Percentiles rank a stretch among this genome's conserved stretches.
phyloP scores from a whole-genome alignment of 805 yeast genomes.

The Barnettozyma sucrosica region DNA sequence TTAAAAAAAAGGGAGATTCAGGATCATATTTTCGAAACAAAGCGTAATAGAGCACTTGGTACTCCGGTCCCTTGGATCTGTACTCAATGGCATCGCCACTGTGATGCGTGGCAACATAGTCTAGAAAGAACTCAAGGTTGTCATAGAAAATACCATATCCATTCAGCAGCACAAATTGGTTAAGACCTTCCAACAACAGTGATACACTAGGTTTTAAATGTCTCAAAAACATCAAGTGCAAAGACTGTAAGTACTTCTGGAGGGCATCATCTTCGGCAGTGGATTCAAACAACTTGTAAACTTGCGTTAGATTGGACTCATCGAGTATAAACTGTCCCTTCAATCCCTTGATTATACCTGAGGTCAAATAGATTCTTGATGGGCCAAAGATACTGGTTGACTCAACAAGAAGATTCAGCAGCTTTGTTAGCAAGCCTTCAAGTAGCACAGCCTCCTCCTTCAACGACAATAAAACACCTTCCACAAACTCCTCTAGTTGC shows the following conservation, averaged over 20 bases:
- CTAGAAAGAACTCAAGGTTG: slow-evolving; percentile 35
- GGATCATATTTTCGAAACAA: slow-evolving; percentile 21
- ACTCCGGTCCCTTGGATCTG: slow-evolving; percentile 13
- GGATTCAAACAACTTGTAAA: slow-evolving; percentile 33
- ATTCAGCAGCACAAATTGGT: slow-evolving; percentile 21
- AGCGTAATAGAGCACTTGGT: slow-evolving; percentile 22
- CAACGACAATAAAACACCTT: slow-evolving; percentile 29
- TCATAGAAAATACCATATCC: slow-evolving; percentile 30
- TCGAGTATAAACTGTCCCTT: slow-evolving; percentile 22
- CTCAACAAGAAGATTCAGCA: slow-evolving; percentile 42
- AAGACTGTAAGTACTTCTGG: slow-evolving; percentile 44
- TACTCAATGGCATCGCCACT: slow-evolving; percentile 2
- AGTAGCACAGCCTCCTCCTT: slow-evolving; percentile 27
- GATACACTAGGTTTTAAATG: slow-evolving; percentile 30
- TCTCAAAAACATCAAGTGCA: slow-evolving; percentile 41
- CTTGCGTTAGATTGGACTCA: slow-evolving; percentile 22
- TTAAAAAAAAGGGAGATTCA: slow-evolving; percentile 14
- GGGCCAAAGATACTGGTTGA: slow-evolving; percentile 58
- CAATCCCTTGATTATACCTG: slow-evolving; percentile 55
- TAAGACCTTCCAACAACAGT: slow-evolving; percentile 16
- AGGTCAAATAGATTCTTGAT: slow-evolving; percentile 53
- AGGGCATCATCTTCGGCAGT: slow-evolving; percentile 48
- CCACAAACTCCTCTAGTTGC: slow-evolving; percentile 40
- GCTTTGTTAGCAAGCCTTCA: slow-evolving; percentile 22
- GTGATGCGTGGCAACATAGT: slow-evolving; percentile 27